These are phyloP conservation scores for Penicillium sp. DNA, from an alignment of 2,329 filamentous ascomycete species.

Conservation along the genomic window DNA sequence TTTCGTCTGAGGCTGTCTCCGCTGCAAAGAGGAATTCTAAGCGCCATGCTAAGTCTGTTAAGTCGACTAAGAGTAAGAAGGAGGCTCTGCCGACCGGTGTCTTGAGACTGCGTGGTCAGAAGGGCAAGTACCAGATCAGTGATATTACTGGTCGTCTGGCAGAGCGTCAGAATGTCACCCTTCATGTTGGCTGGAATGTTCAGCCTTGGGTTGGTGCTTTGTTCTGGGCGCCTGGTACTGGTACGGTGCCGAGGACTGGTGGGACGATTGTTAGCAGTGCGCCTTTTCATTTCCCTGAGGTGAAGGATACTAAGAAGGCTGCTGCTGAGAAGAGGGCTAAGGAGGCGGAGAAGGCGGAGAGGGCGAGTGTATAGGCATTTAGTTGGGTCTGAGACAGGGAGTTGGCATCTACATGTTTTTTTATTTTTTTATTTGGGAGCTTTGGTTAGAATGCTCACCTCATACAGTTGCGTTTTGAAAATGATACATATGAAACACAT, in stretches of 20 bases:
- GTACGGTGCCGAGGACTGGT: conserved; percentile 51
- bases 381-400: not conserved
- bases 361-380: conserved; percentile 1
- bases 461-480: not conserved
- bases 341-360: conserved; percentile 16
- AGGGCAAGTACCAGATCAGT: conserved; percentile 95
- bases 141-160: conserved; percentile 79
- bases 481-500: not conserved
- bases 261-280: conserved; percentile 52
- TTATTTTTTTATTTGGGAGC: not conserved
- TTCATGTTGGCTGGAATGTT: conserved; percentile 90
- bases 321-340: conserved; percentile 18
- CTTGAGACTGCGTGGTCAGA: conserved; percentile 76
- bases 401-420: not conserved
- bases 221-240: conserved; percentile 67
- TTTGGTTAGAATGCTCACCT: not conserved
- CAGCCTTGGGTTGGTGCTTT: conserved; percentile 93
- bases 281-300: conserved; percentile 54
- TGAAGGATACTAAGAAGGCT: conserved; percentile 48
- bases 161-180: conserved; percentile 67
- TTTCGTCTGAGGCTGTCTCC: conserved; percentile 3
- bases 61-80: conserved; percentile 13
- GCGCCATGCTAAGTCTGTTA: conserved; percentile 22
- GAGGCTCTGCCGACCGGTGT: conserved; percentile 53
- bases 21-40: conserved; percentile 24